Base-by-base conservation (phyloP, 2,329 filamentous ascomycete genomes). In the Huntiella omanensis region DNA sequence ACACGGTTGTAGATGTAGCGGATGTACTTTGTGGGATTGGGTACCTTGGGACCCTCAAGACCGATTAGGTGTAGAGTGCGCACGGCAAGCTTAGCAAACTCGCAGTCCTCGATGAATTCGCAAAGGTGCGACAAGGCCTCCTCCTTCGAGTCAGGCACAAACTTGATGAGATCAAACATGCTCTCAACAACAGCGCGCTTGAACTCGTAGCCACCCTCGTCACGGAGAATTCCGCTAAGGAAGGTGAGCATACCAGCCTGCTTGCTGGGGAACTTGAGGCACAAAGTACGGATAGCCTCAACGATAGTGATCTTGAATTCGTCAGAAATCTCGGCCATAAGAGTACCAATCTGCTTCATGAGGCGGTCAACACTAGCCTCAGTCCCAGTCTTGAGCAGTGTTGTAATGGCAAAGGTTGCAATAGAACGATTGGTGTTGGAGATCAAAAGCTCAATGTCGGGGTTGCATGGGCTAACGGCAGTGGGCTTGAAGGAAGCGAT, bases 251-350 rank as follows among this genome's bases (percentile, higher is more conserved):
- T 96, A 52, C 86, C 87, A 40, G 88, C 88, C 65, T 98, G 91
- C 67, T 98, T 98, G 66, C 76, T 87, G 33, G 91, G 91, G 67
- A 98, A 98, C 66, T 98, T 98, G 55, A 98, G 70, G 61, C 88
- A 96, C 36, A 98, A 68, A 3, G 91, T 96, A 51, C 91, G 82
- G 58, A 98, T 95, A 37, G 91, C 91, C 63, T 98, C 91, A 38
- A 98, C 88, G 57, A 98, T 94, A n/a, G 91, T 98, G 54, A 98
- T 94, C 71, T 96, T 98, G 71, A 98, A 98, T 63, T 98, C 91
- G 59, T 98, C 91, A 5, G 88, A 95, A 54, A 96, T 96, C 63
- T 96, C 91, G 4, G 87, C 84, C 91, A 98, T 96, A 68, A 98
- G 95, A 35, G 83, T 81, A 17, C 85, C 86, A 52, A 98, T 96